phyloP scores from a whole-genome alignment of 164 flowering plant genomes.

The Taxillus chinensis region DNA sequence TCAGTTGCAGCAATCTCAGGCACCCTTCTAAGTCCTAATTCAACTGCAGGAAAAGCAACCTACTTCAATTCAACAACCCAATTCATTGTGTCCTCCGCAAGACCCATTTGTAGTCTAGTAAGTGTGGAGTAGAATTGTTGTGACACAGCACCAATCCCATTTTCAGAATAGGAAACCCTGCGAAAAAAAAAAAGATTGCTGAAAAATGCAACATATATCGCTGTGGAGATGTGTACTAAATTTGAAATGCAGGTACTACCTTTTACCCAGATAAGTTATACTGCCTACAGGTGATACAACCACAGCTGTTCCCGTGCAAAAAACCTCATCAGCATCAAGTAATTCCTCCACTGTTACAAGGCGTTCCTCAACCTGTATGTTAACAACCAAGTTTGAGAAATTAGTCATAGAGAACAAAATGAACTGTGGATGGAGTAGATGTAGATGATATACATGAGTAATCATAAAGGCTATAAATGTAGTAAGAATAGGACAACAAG shows the following conservation, averaged over 20 bases:
- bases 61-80: slow-evolving; percentile 29
- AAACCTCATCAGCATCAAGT: slow-evolving; percentile 72
- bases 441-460: neutral
- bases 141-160: slow-evolving; percentile 13
- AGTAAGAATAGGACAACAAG: too few species aligned
- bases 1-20: too few species aligned
- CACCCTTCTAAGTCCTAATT: too few species aligned
- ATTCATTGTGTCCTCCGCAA: slow-evolving; percentile 35
- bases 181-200: neutral
- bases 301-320: slow-evolving; percentile 90
- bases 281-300: slow-evolving; percentile 70
- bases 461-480: too few species aligned
- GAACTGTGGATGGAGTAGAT: neutral
- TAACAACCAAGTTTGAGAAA: neutral
- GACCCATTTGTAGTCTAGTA: slow-evolving; percentile 37
- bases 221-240: neutral
- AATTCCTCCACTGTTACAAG: slow-evolving; percentile 53
- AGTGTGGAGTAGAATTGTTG: slow-evolving; percentile 24
- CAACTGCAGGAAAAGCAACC: neutral
- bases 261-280: slow-evolving; percentile 44
- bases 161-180: slow-evolving; percentile 30
- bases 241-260: slow-evolving; percentile 24
- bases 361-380: slow-evolving; percentile 68
- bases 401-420: too few species aligned
- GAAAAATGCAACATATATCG: neutral